Percentiles rank a stretch among this genome's conserved stretches.
phyloP scores from a whole-genome alignment of 2,329 filamentous ascomycete genomes.

The Corinectria fuckeliana region DNA sequence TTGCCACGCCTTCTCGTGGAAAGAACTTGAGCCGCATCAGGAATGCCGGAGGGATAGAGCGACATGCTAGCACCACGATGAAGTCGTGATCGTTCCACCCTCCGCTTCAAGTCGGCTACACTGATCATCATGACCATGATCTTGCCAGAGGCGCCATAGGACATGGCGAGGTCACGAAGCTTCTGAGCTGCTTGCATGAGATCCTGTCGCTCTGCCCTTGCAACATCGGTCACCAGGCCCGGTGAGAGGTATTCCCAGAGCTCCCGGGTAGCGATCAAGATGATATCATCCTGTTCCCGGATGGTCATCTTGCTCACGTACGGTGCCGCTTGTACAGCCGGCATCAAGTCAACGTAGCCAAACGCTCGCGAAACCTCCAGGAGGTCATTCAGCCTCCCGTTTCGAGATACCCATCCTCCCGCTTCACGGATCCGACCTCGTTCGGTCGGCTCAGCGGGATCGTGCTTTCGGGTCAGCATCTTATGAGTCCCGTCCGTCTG shows the following conservation, averaged over 20 bases:
- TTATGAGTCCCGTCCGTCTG: constrained; percentile 84
- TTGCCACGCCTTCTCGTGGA: constrained; percentile 70
- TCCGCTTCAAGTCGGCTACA: constrained; percentile 86
- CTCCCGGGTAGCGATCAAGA: constrained; percentile 88
- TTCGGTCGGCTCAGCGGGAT: constrained; percentile 85
- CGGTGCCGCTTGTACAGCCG: constrained; percentile 89
- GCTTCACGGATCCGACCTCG: constrained; percentile 90
- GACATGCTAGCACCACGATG: constrained; percentile 85
- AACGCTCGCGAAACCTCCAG: constrained; percentile 94
- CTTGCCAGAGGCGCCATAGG: constrained; percentile 91
- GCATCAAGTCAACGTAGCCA: constrained; percentile 91
- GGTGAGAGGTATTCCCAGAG: constrained; percentile 95
- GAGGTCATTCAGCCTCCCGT: constrained; percentile 90
- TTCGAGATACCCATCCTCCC: constrained; percentile 93
- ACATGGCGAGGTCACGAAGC: constrained; percentile 91
- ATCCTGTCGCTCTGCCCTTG: constrained; percentile 83
- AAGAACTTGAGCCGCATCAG: constrained; percentile 71
- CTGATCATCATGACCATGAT: constrained; percentile 99
- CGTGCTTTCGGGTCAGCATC: constrained; percentile 88
- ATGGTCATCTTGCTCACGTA: constrained; percentile 80
- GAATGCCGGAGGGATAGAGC: constrained; percentile 77
- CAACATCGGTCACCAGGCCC: constrained; percentile 90
- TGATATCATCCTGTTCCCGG: constrained; percentile 89
- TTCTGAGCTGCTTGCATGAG: constrained; percentile 96
- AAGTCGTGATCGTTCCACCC: constrained; percentile 73